Evolutionary conservation across 495 filamentous ascomycete species (phyloP).

Genomic region (Penicillium dipodomyicola): DNA sequence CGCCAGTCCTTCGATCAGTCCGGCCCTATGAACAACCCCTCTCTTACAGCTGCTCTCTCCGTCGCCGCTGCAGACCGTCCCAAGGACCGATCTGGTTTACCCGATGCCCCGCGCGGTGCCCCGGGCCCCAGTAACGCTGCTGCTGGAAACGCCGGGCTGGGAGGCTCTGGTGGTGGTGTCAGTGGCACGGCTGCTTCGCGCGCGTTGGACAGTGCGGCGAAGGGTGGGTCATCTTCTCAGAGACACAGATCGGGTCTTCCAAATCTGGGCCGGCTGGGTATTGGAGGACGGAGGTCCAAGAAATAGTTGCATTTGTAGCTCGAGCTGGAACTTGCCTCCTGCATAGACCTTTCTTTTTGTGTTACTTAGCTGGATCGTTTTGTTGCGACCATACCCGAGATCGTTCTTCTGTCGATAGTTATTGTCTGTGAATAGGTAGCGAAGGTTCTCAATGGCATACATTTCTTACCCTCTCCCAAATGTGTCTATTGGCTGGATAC

Average conservation of each 20-base stretch:
- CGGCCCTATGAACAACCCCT: conserved; percentile 22
- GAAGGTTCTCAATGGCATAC: background rate
- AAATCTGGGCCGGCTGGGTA: conserved; percentile 68
- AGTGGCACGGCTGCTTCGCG: conserved; percentile 13
- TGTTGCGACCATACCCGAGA: background rate
- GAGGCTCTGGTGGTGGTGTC: conserved; percentile 27
- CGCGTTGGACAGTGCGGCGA: conserved; percentile 21
- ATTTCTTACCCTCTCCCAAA: background rate
- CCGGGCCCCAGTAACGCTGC: conserved; percentile 20
- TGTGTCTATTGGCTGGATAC: background rate
- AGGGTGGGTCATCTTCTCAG: conserved; percentile 32
- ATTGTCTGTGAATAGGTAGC: too few species aligned
- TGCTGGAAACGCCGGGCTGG: conserved; percentile 38
- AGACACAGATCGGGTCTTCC: conserved; percentile 65
- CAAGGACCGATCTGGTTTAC: conserved; percentile 42
- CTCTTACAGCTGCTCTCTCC: conserved; percentile 36
- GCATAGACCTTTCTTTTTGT: background rate
- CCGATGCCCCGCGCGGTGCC: conserved; percentile 39
- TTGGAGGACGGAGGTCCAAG: conserved; percentile 57
- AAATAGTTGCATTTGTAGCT: conserved; percentile 33
- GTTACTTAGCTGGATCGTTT: background rate
- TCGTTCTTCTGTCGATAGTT: background rate
- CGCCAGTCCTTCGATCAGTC: conserved; percentile 30
- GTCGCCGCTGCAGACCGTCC: conserved; percentile 35
- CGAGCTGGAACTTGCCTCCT: background rate